Percentiles rank a stretch among this genome's conserved stretches.
These are phyloP conservation scores for Avena eriantha DNA, from an alignment of 176 grass and related monocot species.

Conservation along the genomic window DNA sequence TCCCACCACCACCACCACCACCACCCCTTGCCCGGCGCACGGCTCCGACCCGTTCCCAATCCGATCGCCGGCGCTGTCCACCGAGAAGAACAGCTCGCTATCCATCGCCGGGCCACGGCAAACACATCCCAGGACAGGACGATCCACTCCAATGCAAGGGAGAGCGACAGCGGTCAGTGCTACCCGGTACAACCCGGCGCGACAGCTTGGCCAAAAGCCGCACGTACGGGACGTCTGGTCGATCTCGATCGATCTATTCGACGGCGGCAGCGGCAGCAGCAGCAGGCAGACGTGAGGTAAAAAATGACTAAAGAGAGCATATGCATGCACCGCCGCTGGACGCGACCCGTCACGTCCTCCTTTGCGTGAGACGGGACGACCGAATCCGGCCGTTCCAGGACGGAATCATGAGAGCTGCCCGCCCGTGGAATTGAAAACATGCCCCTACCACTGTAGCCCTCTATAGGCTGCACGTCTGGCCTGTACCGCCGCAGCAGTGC, in stretches of 20 bases:
- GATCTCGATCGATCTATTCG: not conserved
- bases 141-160: not conserved
- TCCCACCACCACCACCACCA: not conserved
- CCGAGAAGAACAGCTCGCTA: no score
- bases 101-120: no score
- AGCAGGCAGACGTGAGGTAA: not conserved
- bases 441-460: not conserved
- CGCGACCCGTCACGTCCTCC: not conserved
- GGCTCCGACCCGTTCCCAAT: no score
- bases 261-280: not conserved
- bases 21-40: not conserved
- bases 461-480: not conserved
- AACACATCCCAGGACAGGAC: not conserved
- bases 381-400: not conserved
- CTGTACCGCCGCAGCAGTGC: not conserved
- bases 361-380: constrained; percentile 2
- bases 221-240: not conserved
- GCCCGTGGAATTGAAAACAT: not conserved
- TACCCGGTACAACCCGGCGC: not conserved
- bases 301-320: not conserved
- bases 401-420: not conserved
- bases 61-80: not conserved
- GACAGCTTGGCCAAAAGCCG: not conserved
- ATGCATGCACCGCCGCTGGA: not conserved
- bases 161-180: no score